phyloP scores from a whole-genome alignment of 2,329 filamentous ascomycete genomes.

The Fusarium anguioides region DNA sequence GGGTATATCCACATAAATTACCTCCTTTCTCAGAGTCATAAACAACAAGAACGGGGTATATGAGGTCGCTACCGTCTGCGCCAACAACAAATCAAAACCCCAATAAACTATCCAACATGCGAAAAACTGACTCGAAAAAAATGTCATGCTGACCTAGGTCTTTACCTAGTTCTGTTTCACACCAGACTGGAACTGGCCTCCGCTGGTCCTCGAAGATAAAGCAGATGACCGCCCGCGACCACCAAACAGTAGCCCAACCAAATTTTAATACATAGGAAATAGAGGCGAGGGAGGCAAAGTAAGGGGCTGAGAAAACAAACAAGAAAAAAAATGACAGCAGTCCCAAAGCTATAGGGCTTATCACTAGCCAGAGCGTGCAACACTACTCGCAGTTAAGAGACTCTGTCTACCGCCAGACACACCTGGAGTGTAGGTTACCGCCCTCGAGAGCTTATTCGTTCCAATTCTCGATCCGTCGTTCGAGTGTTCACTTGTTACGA shows the following conservation, averaged over 20 bases:
- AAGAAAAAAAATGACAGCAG: background rate
- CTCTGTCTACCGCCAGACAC: slow-evolving; percentile 9
- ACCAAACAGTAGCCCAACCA: background rate
- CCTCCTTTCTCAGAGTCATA: slow-evolving; percentile 18
- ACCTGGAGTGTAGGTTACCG: slow-evolving; percentile 43
- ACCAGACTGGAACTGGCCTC: slow-evolving; percentile 25
- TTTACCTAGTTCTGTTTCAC: slow-evolving; percentile 35
- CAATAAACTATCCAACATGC: background rate
- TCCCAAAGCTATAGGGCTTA: background rate
- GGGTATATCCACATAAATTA: slow-evolving; percentile 25
- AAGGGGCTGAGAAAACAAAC: background rate
- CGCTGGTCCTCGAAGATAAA: slow-evolving; percentile 9
- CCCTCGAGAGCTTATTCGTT: slow-evolving; percentile 44
- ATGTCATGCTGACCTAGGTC: slow-evolving; percentile 18
- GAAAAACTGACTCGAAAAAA: background rate
- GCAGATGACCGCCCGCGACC: background rate
- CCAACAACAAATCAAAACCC: slow-evolving; percentile 1
- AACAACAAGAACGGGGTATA: slow-evolving; percentile 29
- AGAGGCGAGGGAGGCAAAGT: background rate
- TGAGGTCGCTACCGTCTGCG: slow-evolving; percentile 6
- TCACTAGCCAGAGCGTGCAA: slow-evolving; percentile 23
- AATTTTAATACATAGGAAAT: background rate
- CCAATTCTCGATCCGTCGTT: slow-evolving; percentile 42
- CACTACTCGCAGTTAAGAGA: slow-evolving; percentile 11
- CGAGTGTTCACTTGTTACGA: slow-evolving; percentile 40